Evolutionary conservation across 2,329 filamentous ascomycete species (phyloP), one percentile per base, ranked within the genome.

Genomic region (Clonostachys rosea): DNA sequence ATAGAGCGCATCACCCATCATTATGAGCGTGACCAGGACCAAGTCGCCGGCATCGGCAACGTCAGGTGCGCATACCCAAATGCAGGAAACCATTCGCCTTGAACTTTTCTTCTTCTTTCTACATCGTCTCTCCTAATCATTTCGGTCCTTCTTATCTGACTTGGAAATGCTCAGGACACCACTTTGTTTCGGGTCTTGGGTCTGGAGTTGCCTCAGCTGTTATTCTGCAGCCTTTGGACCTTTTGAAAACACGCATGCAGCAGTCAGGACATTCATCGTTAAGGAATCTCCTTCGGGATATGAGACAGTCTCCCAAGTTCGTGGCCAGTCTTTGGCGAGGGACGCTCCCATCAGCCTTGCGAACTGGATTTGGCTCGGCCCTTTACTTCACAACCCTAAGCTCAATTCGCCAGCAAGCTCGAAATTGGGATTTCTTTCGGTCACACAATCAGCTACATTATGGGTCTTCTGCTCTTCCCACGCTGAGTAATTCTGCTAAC

Each of bases 211-310:
- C 89, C 54, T 94, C 91, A 45, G 91, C 94, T 47, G 84, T 95
- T 50, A 83, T 97, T 47, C 81, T 99, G 14, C 94, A 99, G 67
- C 94, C 94, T 24, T 87, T 94, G 59, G 94, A 99, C 69, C 84
- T 99, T 5, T 83, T 99, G 63, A 99, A 99, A 69, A 99, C 94
- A 33, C 86, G 94, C 42, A 85, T 97, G 39, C 94, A 99, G 64
- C 94, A 97, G 67, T 89, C 89, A 34, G 83, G 83, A 43, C 77
- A 80, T 40, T 79, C 81, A 54, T 83, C 89, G 3, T 79, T 97
- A 48, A 49, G 54, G 8, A 52, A 54, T 16, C 59, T 53, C 24
- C 50, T 65, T 42, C 56, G 52, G 35, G 62, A 66, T 16, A 43
- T 68, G 44, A 83, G 79, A 18, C 80, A 80, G 2, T 72, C 82